These are phyloP conservation scores for Suhomyces panamericanus DNA, from an alignment of 1,139 yeast species.

Conservation along the genomic window DNA sequence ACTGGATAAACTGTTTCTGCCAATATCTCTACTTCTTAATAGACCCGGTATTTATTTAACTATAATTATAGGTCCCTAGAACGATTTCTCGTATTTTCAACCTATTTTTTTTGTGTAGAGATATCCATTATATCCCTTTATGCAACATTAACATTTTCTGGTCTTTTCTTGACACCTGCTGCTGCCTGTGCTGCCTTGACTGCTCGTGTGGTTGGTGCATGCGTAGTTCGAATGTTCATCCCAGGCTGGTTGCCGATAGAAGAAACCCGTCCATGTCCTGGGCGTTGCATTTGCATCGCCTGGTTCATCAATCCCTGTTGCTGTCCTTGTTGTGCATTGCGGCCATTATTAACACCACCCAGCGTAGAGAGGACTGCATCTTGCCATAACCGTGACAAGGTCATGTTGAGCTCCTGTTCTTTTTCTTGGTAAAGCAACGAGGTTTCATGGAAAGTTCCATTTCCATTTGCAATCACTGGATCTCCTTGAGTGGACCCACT, in stretches of 20 bases:
- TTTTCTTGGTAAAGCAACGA: slow-evolving; percentile 34
- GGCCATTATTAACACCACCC: slow-evolving; percentile 1
- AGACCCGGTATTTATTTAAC: background rate
- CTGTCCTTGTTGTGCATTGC: slow-evolving; percentile 4
- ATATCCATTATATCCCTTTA: background rate
- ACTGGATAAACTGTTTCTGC: no score
- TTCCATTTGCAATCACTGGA: slow-evolving; percentile 12
- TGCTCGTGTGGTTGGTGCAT: slow-evolving; percentile 40
- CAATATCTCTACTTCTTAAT: background rate
- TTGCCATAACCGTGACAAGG: slow-evolving; percentile 42
- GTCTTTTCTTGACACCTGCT: slow-evolving; percentile 5
- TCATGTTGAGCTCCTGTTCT: slow-evolving; percentile 30
- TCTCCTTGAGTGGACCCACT: slow-evolving; percentile 6
- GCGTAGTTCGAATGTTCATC: slow-evolving; percentile 22
- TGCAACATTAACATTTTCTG: background rate
- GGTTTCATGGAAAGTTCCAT: slow-evolving; percentile 39
- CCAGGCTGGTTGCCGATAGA: slow-evolving; percentile 25
- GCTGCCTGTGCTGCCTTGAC: slow-evolving; percentile 30
- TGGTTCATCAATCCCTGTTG: slow-evolving; percentile 10
- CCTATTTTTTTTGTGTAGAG: no score
- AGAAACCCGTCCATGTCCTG: slow-evolving; percentile 28
- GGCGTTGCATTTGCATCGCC: slow-evolving; percentile 24
- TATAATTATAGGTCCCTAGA: no score
- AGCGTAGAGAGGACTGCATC: slow-evolving; percentile 29
- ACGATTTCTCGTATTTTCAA: no score